A percentile compares a stretch with the other conserved stretches of the same genome.
Evolutionary conservation across 306 rosid species (phyloP).

Genomic region (Lotus japonicus): DNA sequence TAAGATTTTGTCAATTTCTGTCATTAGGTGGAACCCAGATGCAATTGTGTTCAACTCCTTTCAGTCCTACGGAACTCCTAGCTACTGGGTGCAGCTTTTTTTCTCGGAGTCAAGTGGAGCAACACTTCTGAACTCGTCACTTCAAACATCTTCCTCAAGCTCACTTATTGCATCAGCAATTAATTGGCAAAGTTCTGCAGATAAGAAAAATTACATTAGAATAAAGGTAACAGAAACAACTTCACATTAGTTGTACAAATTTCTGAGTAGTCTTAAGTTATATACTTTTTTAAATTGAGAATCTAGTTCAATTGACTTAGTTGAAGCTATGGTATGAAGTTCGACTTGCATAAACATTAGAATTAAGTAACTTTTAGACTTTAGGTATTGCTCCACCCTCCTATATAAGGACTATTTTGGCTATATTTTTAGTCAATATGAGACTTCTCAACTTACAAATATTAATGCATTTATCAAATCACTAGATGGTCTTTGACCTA

Average conservation of each 20-base stretch:
- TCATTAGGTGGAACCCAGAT: slow-evolving; percentile 84
- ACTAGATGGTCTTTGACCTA: too few relatives aligned
- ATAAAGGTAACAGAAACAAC: slow-evolving; percentile 52
- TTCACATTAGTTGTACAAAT: not conserved
- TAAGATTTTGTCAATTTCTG: slow-evolving; percentile 21
- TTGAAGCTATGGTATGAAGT: not conserved
- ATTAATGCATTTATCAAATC: too few relatives aligned
- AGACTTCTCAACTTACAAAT: too few relatives aligned
- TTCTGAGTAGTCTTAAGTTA: not conserved
- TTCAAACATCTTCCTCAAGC: slow-evolving; percentile 31
- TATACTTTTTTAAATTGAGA: not conserved
- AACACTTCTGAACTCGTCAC: slow-evolving; percentile 51
- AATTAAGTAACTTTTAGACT: too few relatives aligned
- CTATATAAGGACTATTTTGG: too few relatives aligned
- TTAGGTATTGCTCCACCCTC: too few relatives aligned
- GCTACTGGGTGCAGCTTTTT: slow-evolving; percentile 82
- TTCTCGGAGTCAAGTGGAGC: slow-evolving; percentile 80
- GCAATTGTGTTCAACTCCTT: slow-evolving; percentile 82
- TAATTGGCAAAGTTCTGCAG: slow-evolving; percentile 41
- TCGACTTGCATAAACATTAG: not conserved
- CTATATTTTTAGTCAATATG: too few relatives aligned
- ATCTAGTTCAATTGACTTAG: not conserved
- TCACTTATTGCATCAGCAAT: slow-evolving; percentile 70
- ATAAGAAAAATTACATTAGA: slow-evolving; percentile 39
- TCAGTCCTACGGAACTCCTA: slow-evolving; percentile 79